phyloP scores from a whole-genome alignment of 331 rosid species.

The Spiraea crenata region DNA sequence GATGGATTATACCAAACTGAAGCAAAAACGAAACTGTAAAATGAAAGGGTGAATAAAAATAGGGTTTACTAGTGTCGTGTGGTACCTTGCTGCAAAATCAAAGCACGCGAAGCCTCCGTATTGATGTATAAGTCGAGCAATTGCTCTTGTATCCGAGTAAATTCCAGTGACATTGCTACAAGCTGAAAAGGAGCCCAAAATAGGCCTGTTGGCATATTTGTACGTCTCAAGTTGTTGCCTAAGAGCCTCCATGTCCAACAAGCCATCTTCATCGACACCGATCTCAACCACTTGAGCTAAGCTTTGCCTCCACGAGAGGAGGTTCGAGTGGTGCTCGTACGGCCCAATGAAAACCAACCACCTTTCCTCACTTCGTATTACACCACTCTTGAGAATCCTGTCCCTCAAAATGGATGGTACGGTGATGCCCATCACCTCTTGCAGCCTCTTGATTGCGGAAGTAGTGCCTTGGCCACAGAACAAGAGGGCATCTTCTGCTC shows the following conservation, averaged over 20 bases:
- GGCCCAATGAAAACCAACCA: slow-evolving; percentile 93
- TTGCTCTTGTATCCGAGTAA: slow-evolving; percentile 49
- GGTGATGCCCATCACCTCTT: slow-evolving; percentile 74
- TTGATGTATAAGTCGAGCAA: slow-evolving; percentile 62
- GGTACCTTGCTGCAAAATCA: slow-evolving; percentile 86
- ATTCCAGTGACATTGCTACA: slow-evolving; percentile 83
- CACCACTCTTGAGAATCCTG: slow-evolving; percentile 29
- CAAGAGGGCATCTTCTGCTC: slow-evolving; percentile 52
- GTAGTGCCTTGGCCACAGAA: slow-evolving; percentile 85
- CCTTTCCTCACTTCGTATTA: slow-evolving; percentile 41
- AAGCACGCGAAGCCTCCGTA: slow-evolving; percentile 64
- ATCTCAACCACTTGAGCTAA: slow-evolving; percentile 73
- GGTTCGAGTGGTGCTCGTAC: slow-evolving; percentile 77
- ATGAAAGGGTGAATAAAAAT: not conserved
- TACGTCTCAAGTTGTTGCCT: slow-evolving; percentile 43
- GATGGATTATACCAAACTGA: too few relatives aligned
- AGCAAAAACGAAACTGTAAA: not conserved
- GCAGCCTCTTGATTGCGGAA: slow-evolving; percentile 81
- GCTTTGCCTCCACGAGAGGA: slow-evolving; percentile 80
- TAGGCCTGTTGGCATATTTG: slow-evolving; percentile 43
- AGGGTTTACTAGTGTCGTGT: not conserved
- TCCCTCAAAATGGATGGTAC: slow-evolving; percentile 68
- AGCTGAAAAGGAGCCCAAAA: slow-evolving; percentile 78
- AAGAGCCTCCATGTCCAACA: slow-evolving; percentile 56
- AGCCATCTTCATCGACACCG: slow-evolving; percentile 57